Evolutionary conservation across 371 early-diverging fungal genomes (phyloP).

Genomic region (Syncephalastrum contaminatum): DNA sequence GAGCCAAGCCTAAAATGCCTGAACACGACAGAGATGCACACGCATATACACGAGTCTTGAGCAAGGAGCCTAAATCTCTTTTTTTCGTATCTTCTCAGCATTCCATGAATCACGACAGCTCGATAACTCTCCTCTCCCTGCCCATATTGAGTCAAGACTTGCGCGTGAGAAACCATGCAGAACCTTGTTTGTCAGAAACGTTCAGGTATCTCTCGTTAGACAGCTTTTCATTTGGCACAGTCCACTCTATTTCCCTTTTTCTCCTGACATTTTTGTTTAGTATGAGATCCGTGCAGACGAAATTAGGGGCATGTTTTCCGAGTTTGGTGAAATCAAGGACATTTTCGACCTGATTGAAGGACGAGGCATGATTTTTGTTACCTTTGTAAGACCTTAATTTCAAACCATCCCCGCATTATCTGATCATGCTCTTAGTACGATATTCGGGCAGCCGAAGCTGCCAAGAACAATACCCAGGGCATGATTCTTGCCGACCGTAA

Average conservation of each 20-base stretch:
- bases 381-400: slow-evolving; percentile 42
- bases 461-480: slow-evolving; percentile 45
- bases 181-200: slow-evolving; percentile 55
- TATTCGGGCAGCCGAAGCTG: slow-evolving; percentile 48
- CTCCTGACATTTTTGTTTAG: slow-evolving; percentile 9
- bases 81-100: no score
- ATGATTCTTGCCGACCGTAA: slow-evolving; percentile 35
- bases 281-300: slow-evolving; percentile 15
- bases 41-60: no score
- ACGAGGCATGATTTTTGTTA: slow-evolving; percentile 57
- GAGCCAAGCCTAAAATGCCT: no score
- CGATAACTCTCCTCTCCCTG: slow-evolving; percentile 26
- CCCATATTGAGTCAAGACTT: slow-evolving; percentile 43
- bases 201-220: slow-evolving; percentile 40
- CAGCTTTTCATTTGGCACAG: background rate
- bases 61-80: no score
- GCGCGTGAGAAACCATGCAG: slow-evolving; percentile 52
- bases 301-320: slow-evolving; percentile 37
- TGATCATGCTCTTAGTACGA: slow-evolving; percentile 41
- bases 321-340: slow-evolving; percentile 53
- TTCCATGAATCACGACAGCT: no score
- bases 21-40: no score
- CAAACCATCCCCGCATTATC: background rate
- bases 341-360: slow-evolving; percentile 45
- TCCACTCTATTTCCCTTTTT: background rate